Evolutionary conservation across 2,329 filamentous ascomycete genomes (phyloP), one percentile per base, ranked within the genome.

Genomic region (Scytalidium sp.): DNA sequence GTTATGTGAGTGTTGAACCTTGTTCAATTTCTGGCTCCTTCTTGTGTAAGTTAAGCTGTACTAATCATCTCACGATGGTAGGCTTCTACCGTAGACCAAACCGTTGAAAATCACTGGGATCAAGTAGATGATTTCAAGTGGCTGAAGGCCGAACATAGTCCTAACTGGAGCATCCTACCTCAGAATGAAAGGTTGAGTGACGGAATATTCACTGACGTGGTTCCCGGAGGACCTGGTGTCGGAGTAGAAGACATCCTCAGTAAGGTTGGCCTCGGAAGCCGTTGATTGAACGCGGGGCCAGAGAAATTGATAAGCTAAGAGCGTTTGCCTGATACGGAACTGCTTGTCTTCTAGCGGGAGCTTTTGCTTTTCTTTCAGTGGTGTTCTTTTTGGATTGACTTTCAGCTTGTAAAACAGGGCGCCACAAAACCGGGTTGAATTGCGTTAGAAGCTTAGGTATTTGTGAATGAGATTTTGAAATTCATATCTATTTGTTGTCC

Each of bases 121-220:
- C 84, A 94, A 61, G 88, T 97, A 15, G 90, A 97, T 67, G 94
- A 99, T 67, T 99, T 99, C 76, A 96, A 96, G 70, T 97, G 94
- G 94, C 79, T 97, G 55, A 95, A 92, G 68, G 77, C 81, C 15
- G 90, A 88, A 50, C 82, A 83, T 23, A 97, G 90, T 64, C 94
- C 94, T 2, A 92, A 99, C 64, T 99, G 93, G 90, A 81, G 75
- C 27, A 69, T 90, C 2, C 60, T 97, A 19, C 73, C 81, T 1
- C 77, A 83, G 46, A 74, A 74, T 1, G 72, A 85, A 48, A 78
- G 78, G 20, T 70, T 93, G 11, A 58, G 70, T 0, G 80, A 85
- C 2, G 73, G 79, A 2, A 72, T 87, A 1, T 96, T 91, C 91
- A 80, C 75, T 45, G 78, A 81, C 25, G 74, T 84, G 10, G 81